Evolutionary conservation across 108 stramenopile species (phyloP).

Genomic region (Schizochytrium sp.): DNA sequence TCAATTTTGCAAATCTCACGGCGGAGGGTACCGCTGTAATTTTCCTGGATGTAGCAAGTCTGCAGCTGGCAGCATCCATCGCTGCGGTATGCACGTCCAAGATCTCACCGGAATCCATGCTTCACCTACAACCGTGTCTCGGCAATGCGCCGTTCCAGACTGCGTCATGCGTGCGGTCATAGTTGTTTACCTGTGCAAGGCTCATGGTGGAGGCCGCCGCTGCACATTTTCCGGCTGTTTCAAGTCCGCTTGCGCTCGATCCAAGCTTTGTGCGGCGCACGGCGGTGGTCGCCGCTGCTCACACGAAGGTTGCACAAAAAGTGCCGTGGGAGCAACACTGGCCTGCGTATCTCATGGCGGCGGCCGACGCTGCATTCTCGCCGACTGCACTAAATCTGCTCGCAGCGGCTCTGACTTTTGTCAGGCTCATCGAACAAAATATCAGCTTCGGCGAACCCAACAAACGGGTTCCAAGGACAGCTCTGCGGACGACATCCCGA

Average conservation of each 20-base stretch:
- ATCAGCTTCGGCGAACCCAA: too few species aligned
- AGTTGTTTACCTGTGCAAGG: background rate
- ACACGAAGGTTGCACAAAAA: background rate
- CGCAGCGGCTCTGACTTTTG: background rate
- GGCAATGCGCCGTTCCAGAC: background rate
- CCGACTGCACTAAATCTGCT: background rate
- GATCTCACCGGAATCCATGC: background rate
- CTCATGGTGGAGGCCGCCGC: background rate
- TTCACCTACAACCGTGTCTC: background rate
- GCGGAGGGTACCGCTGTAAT: background rate
- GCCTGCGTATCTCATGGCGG: background rate
- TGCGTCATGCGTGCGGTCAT: background rate
- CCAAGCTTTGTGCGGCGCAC: background rate
- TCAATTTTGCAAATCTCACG: background rate
- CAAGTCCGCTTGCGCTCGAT: background rate
- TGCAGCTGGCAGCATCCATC: background rate
- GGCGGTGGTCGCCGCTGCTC: background rate
- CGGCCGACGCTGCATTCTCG: background rate
- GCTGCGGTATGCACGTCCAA: background rate
- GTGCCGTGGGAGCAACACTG: background rate
- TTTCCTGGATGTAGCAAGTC: background rate
- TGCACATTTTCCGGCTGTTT: background rate
- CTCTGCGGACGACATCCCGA: too few species aligned
- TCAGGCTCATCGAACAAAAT: slow-evolving; percentile 30
- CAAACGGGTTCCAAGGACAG: too few species aligned